Conservation (phyloP, 2,329 filamentous ascomycete species). For the Esteya vermicola region DNA sequence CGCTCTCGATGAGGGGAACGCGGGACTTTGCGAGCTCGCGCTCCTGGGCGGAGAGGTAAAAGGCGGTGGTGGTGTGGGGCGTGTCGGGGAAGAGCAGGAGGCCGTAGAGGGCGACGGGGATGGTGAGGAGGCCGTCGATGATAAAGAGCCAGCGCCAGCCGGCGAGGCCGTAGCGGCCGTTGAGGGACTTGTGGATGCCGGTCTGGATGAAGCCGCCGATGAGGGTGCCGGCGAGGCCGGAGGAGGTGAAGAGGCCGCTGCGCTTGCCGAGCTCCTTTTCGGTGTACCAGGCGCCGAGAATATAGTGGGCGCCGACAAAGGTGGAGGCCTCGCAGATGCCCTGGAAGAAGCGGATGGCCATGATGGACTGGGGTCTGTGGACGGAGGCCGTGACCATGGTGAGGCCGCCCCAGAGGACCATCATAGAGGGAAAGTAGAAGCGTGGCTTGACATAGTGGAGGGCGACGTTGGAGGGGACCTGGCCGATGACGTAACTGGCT, state of each 20-base stretch:
- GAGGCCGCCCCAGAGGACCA: slow-evolving; percentile 47
- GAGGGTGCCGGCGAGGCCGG: slow-evolving; percentile 45
- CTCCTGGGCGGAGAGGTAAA: slow-evolving; percentile 27
- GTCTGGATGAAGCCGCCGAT: slow-evolving; percentile 49
- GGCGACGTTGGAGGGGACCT: slow-evolving; percentile 46
- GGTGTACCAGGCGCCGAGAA: slow-evolving; percentile 48
- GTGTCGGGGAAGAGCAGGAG: slow-evolving; percentile 39
- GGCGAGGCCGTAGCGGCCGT: slow-evolving; percentile 32
- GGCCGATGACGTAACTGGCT: slow-evolving; percentile 32
- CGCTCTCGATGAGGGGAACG: slow-evolving; percentile 18
- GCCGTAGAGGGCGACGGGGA: slow-evolving; percentile 41
- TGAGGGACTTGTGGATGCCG: slow-evolving; percentile 28
- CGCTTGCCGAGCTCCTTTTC: slow-evolving; percentile 47
- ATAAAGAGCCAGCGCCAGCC: slow-evolving; percentile 42
- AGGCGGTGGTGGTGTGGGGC: slow-evolving; percentile 31
- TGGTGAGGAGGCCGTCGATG: slow-evolving; percentile 39
- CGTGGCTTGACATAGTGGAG: slow-evolving; percentile 49
- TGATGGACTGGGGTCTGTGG: slow-evolving; percentile 36
- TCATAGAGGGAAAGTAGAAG: slow-evolving; percentile 50
- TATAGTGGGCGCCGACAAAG: slow-evolving; percentile 44
- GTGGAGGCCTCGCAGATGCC: slow-evolving; percentile 41
- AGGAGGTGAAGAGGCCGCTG: slow-evolving; percentile 45
- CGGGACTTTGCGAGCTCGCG: slow-evolving; percentile 23
- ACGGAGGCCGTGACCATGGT: slow-evolving; percentile 46
- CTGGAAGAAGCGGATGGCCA: slow-evolving; percentile 43